Percentiles rank a stretch among this genome's conserved stretches.
Conservation (phyloP, 2,329 filamentous ascomycete species). For the Fusarium luffae region DNA sequence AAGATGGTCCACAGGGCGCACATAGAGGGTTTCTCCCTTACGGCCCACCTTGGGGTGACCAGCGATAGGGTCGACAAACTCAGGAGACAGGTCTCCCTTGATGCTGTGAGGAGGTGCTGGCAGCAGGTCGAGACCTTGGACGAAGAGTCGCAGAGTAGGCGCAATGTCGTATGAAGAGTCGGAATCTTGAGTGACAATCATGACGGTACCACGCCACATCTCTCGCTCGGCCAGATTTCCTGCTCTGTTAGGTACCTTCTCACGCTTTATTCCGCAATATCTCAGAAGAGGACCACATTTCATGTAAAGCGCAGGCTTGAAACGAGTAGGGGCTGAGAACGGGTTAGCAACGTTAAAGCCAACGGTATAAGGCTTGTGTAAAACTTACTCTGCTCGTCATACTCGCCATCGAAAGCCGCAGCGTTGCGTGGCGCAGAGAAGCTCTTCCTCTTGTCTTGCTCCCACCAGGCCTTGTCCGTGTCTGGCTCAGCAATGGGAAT, state of each 20-base stretch:
- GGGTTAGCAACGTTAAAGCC: constrained; percentile 19
- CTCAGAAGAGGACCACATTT: constrained; percentile 91
- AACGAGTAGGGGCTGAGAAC: constrained; percentile 70
- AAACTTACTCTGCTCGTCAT: constrained; percentile 69
- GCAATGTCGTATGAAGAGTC: constrained; percentile 83
- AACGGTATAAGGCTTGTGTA: not conserved
- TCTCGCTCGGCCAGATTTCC: constrained; percentile 67
- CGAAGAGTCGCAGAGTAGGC: constrained; percentile 85
- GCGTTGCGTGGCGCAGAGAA: constrained; percentile 63
- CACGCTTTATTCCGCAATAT: constrained; percentile 83
- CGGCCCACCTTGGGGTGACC: constrained; percentile 88
- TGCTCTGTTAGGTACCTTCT: constrained; percentile 58
- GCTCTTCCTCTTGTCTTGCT: constrained; percentile 64
- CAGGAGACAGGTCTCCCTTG: constrained; percentile 73
- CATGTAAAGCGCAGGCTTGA: constrained; percentile 85
- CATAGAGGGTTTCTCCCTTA: constrained; percentile 86
- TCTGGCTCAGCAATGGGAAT: constrained; percentile 54
- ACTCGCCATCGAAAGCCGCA: constrained; percentile 74
- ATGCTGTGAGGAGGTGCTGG: constrained; percentile 80
- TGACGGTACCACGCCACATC: constrained; percentile 91
- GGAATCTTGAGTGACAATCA: constrained; percentile 92
- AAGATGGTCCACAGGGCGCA: constrained; percentile 88
- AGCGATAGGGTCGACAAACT: constrained; percentile 90
- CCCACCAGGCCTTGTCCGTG: constrained; percentile 80
- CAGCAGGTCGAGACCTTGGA: constrained; percentile 84